Base-by-base conservation (phyloP, 2,329 filamentous ascomycete genomes). In the Fusarium sp. region DNA sequence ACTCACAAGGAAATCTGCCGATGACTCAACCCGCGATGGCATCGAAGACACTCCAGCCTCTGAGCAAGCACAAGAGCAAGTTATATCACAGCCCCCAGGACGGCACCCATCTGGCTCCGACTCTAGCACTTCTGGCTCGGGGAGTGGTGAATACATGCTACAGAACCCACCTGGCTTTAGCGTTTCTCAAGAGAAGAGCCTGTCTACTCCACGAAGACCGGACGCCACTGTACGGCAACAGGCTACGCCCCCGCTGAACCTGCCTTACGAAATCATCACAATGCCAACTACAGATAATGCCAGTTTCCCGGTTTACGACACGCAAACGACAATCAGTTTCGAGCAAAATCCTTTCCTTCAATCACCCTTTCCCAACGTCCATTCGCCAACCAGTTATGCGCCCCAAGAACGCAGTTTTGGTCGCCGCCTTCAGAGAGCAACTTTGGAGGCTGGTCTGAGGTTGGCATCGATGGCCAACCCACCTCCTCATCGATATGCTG, bases 391-490 rank as follows among this genome's bases (percentile, higher is more conserved):
- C 28, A 90, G 89, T 1, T 91, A 91, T 78, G 86, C 89, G 15
- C 87, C 88, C 64, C 85, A 89, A 32, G 93, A 95, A 79, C 83
- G 85, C 4, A 91, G 88, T 2, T 95, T 97, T 75, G 90, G 90
- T 17, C 89, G 93, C 13, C 88, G 92, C 9, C 84, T 97, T 9
- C 92, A 94, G 55, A 89, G 94, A 47, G 86, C 86, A 60, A 86
- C 90, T 6, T 75, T 91, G 2, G 93, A 97, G 81, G 82, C 85
- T 32, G 93, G 87, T 2, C 89, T 91, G 64, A 82, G 84, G 6
- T 82, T 95, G 3, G 84, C 93, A 6, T 83, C 79, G 20, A 85
- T 85, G 79, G 77, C 82, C 5, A 82, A 85, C 72, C 86, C 89
- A 54, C 85, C 87, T 0, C 85, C 86, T 5, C 79, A 83, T 6